Evolutionary conservation across 2,329 filamentous ascomycete genomes (phyloP).

Genomic region (Ophiognomonia clavigignenti-juglandacearum): DNA sequence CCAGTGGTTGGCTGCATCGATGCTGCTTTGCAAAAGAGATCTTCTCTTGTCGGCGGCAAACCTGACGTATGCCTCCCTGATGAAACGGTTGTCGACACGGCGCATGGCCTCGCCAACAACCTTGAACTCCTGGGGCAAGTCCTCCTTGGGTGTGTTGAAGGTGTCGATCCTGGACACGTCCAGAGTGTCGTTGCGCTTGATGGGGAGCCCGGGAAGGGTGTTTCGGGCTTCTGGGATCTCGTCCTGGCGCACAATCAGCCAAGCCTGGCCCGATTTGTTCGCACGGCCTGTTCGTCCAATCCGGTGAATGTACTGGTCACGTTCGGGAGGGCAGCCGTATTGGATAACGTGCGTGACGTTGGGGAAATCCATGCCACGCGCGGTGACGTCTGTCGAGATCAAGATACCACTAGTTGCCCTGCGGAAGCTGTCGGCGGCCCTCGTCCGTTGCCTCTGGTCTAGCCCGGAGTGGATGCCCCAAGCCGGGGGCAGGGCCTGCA

Average conservation of each 20-base stretch:
- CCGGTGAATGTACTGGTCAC: constrained; percentile 72
- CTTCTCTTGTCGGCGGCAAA: constrained; percentile 46
- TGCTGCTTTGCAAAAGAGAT: constrained; percentile 32
- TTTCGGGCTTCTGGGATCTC: constrained; percentile 45
- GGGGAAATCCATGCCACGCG: constrained; percentile 80
- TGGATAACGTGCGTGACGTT: constrained; percentile 77
- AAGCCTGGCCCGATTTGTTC: constrained; percentile 67
- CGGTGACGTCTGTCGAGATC: constrained; percentile 75
- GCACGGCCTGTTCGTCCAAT: constrained; percentile 74
- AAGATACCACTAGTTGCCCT: constrained; percentile 56
- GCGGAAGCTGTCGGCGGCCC: constrained; percentile 69
- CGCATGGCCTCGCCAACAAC: constrained; percentile 38
- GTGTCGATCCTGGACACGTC: constrained; percentile 48
- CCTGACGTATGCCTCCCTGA: constrained; percentile 47
- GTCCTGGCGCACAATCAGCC: constrained; percentile 55
- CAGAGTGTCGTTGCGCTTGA: constrained; percentile 50
- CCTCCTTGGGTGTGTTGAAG: constrained; percentile 39
- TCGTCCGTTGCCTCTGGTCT: constrained; percentile 63
- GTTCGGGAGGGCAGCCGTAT: constrained; percentile 57
- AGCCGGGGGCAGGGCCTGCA: constrained; percentile 34
- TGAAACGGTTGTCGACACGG: constrained; percentile 33
- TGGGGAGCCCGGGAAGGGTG: constrained; percentile 54
- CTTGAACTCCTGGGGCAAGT: constrained; percentile 40
- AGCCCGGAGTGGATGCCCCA: constrained; percentile 76
- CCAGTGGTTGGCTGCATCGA: constrained; percentile 52